Evolutionary conservation across 2,329 filamentous ascomycete species (phyloP).

Genomic region (Parastagonospora avenae): DNA sequence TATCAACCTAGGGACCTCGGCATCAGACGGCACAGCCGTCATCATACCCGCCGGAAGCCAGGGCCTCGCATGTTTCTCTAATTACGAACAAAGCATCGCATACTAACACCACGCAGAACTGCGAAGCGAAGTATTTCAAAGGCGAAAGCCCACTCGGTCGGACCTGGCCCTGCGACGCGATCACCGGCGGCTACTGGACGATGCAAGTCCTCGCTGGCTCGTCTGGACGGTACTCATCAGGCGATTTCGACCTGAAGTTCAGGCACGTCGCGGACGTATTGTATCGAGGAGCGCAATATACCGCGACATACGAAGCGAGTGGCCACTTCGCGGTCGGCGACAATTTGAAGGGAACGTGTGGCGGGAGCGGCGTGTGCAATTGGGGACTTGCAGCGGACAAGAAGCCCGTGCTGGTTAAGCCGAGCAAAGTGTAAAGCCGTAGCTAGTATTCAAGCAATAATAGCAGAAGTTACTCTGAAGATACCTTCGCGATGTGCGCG

Average conservation of each 20-base stretch:
- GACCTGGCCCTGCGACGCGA: slow-evolving; percentile 30
- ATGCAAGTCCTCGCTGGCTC: slow-evolving; percentile 23
- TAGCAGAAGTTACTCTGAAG: too few relatives aligned
- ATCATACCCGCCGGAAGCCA: slow-evolving; percentile 21
- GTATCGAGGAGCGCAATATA: slow-evolving; percentile 17
- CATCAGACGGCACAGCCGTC: slow-evolving; percentile 7
- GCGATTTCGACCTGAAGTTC: slow-evolving; percentile 30
- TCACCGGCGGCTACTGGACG: slow-evolving; percentile 27
- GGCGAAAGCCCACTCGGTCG: slow-evolving; percentile 23
- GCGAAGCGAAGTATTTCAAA: slow-evolving; percentile 28
- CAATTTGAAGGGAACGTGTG: slow-evolving; percentile 23
- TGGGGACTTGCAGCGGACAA: slow-evolving; percentile 14
- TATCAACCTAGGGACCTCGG: slow-evolving; percentile 16
- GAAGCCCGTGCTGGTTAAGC: slow-evolving; percentile 4
- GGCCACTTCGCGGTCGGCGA: slow-evolving; percentile 18
- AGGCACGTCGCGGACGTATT: slow-evolving; percentile 22
- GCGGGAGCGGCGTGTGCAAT: slow-evolving; percentile 24
- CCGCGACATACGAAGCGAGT: slow-evolving; percentile 16
- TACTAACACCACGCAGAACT: slow-evolving; percentile 18
- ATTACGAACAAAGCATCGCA: background rate
- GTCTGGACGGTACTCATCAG: slow-evolving; percentile 4
- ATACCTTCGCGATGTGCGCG: too few relatives aligned
- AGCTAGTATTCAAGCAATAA: too few relatives aligned
- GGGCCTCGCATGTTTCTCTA: slow-evolving; percentile 10
- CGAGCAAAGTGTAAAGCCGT: slow-evolving; percentile 1